Base-by-base conservation (phyloP, 2,329 filamentous ascomycete species). In the Corynespora cassiicola region DNA sequence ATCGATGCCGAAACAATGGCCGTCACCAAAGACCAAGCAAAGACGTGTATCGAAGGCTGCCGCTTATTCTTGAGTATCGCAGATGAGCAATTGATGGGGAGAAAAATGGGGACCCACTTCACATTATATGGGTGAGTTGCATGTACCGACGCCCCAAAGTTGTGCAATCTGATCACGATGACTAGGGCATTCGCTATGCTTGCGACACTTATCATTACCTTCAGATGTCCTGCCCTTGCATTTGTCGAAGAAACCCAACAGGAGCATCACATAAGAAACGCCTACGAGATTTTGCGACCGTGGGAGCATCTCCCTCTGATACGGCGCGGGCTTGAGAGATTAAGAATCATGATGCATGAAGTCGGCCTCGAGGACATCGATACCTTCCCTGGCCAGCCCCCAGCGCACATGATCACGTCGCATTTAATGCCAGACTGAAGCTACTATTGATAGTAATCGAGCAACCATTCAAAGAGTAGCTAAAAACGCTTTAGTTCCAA, bases 61-160 rank as follows among this genome's bases (percentile, higher is more conserved):
- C 48, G 47, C 25, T 36, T 52, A 18, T 38, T 52, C 17, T 21
- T 54, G 8, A 53, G 52, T 22, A 39, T 57, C 8, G 55, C 52
- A 5, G 52, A 59, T 22, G 55, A 59, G 29, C 52, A 57, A 22
- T 30, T 56, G 11, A 57, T 59, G 46, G 46, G 48, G 11, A 37
- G 50, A 11, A 55, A 50, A 24, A 56, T 55, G 45, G 52, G 54
- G 22, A 54, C 54, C 9, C 47, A 58, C 21, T 56, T 56, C 22
- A 50, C 43, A n/a, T 33, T 56, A 6, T 56, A 43, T 17, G 48
- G 45, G 46, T 59, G 37, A 41, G 48, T 42, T n/a, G 7, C 2
- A n/a, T 15, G 17, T 15, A 37, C 7, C 19, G 16, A 12, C 14
- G 12, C 8, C 32, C 25, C 14, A 16, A 18, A 27, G 3, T 21